phyloP scores from a whole-genome alignment of 352 stramenopile species.

The Poterioochromonas sp. region DNA sequence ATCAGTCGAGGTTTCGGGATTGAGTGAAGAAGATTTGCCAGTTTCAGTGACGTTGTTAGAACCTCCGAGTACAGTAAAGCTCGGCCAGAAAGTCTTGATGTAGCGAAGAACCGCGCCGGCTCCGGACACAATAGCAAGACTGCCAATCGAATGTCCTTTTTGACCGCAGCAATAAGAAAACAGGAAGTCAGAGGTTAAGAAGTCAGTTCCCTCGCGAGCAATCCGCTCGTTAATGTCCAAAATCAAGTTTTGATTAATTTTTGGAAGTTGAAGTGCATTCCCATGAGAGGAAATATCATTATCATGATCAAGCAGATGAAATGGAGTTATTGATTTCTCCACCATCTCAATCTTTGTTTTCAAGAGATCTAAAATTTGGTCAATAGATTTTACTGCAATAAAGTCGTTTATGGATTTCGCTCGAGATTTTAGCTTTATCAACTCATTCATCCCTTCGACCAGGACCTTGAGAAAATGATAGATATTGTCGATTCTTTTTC shows the following conservation, averaged over 20 bases:
- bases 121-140: background rate
- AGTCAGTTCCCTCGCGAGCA: background rate
- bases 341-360: background rate
- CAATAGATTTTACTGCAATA: background rate
- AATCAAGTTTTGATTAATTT: background rate
- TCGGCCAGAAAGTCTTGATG: background rate
- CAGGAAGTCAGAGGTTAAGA: constrained; percentile 15
- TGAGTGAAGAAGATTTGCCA: background rate
- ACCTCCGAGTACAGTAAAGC: background rate
- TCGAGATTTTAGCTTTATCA: background rate
- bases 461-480: background rate
- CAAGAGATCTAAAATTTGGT: background rate
- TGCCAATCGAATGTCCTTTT: background rate
- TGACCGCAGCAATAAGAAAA: background rate
- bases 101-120: background rate
- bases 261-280: no score
- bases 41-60: background rate
- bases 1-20: background rate
- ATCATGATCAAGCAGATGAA: background rate
- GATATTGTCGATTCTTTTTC: background rate
- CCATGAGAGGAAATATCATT: background rate
- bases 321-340: background rate
- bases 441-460: background rate
- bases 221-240: constrained; percentile 1
- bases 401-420: background rate